phyloP scores from a whole-genome alignment of 2,329 filamentous ascomycete species.

The Fusarium lateritium region DNA sequence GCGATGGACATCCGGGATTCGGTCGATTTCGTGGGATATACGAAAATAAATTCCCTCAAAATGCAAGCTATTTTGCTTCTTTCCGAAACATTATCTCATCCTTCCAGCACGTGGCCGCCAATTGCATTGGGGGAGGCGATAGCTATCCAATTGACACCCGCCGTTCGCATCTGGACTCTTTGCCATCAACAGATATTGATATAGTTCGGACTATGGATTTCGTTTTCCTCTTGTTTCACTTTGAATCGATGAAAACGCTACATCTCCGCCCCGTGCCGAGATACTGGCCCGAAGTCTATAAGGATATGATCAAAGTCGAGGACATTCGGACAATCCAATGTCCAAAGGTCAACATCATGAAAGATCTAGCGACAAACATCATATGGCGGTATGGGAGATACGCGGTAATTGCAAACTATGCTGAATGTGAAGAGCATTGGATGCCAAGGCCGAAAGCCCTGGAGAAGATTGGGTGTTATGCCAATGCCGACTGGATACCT shows the following conservation, averaged over 20 bases:
- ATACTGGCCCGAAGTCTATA: constrained; percentile 7
- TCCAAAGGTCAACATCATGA: background rate
- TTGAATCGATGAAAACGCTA: constrained; percentile 7
- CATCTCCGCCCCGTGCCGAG: constrained; percentile 3
- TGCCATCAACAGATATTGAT: too few relatives aligned
- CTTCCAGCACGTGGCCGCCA: constrained; percentile 4
- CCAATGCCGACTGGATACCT: too few relatives aligned
- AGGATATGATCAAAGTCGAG: constrained; percentile 5
- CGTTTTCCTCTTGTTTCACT: background rate
- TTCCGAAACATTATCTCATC: constrained; percentile 9
- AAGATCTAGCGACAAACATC: background rate
- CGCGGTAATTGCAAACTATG: background rate
- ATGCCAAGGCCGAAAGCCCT: constrained; percentile 1
- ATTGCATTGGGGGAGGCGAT: background rate
- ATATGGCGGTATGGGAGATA: background rate
- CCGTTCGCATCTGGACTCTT: background rate
- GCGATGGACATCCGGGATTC: background rate
- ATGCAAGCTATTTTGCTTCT: background rate
- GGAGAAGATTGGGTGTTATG: constrained; percentile 5
- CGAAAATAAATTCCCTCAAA: background rate
- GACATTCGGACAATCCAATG: background rate
- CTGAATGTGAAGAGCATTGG: constrained; percentile 9
- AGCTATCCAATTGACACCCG: background rate
- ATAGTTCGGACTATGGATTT: background rate
- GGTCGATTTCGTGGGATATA: too few relatives aligned